These are phyloP conservation scores for Quercus tomentella DNA, from an alignment of 331 rosid genomes.

Conservation along the genomic window DNA sequence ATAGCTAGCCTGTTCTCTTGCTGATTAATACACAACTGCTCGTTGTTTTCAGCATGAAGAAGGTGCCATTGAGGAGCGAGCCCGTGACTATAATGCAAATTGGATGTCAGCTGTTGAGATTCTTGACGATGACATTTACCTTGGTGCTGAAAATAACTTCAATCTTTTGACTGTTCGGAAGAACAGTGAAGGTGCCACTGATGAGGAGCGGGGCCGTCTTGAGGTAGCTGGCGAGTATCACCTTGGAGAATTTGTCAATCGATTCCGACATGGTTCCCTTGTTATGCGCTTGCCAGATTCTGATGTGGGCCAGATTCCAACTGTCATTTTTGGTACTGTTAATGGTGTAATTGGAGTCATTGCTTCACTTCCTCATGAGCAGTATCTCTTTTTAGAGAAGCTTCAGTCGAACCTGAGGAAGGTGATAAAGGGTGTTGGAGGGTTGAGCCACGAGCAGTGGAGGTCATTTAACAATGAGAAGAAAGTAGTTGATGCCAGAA, in stretches of 20 bases:
- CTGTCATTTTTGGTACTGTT: constrained; percentile 76
- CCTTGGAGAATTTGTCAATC: constrained; percentile 84
- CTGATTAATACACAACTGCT: not conserved
- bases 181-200: constrained; percentile 92
- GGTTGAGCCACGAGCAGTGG: constrained; percentile 93
- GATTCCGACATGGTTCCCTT: constrained; percentile 82
- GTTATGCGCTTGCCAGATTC: constrained; percentile 94
- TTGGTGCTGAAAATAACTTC: constrained; percentile 86
- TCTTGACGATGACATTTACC: constrained; percentile 88
- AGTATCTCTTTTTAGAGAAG: constrained; percentile 70
- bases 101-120: constrained; percentile 99
- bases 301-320: constrained; percentile 89
- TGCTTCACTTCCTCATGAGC: constrained; percentile 86
- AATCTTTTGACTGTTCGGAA: constrained; percentile 81
- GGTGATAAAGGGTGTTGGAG: constrained; percentile 93
- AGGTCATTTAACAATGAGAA: constrained; percentile 86
- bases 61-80: constrained; percentile 92
- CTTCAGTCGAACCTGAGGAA: constrained; percentile 78
- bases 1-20: not conserved
- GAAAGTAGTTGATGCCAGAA: constrained; percentile 74
- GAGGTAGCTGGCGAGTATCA: constrained; percentile 93
- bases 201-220: constrained; percentile 83
- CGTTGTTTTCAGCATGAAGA: constrained; percentile 67
- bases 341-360: constrained; percentile 90
- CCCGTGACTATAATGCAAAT: constrained; percentile 87